Conservation (phyloP, 768 basidiomycete species). For the Tricholoma saponaceum region DNA sequence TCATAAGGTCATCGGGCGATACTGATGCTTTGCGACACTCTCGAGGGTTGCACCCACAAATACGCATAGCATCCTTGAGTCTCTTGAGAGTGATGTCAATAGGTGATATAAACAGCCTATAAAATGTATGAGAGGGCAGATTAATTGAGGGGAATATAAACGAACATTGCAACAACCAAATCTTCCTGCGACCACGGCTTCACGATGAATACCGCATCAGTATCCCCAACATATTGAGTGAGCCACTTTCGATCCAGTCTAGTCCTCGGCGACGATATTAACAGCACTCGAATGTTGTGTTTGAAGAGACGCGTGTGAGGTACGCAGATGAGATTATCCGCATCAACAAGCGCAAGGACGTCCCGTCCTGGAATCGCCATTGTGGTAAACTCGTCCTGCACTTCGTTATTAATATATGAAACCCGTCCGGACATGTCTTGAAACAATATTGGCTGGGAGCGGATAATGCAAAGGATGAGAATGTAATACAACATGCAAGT, state of each 20-base stretch:
- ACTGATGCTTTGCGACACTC: background rate
- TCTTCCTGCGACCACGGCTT: background rate
- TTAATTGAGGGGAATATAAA: background rate
- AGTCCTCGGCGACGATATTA: background rate
- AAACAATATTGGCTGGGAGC: background rate
- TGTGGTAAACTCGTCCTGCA: background rate
- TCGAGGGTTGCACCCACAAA: background rate
- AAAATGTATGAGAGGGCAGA: background rate
- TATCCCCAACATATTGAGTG: background rate
- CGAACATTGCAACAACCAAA: background rate
- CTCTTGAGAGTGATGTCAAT: background rate
- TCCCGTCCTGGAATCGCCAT: background rate
- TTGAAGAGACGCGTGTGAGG: background rate
- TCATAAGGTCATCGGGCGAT: background rate
- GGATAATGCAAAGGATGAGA: background rate
- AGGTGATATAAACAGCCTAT: background rate
- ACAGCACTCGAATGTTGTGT: background rate
- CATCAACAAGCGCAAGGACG: background rate
- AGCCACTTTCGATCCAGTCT: background rate
- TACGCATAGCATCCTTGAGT: background rate
- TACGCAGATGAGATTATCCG: background rate
- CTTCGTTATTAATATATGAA: background rate
- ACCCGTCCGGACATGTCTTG: background rate
- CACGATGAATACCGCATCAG: background rate
- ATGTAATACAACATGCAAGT: background rate